A percentile compares a stretch with the other conserved stretches of the same genome.
Evolutionary conservation across 139 green algal genomes (phyloP).

Genomic region (Zygnema cylindricum): DNA sequence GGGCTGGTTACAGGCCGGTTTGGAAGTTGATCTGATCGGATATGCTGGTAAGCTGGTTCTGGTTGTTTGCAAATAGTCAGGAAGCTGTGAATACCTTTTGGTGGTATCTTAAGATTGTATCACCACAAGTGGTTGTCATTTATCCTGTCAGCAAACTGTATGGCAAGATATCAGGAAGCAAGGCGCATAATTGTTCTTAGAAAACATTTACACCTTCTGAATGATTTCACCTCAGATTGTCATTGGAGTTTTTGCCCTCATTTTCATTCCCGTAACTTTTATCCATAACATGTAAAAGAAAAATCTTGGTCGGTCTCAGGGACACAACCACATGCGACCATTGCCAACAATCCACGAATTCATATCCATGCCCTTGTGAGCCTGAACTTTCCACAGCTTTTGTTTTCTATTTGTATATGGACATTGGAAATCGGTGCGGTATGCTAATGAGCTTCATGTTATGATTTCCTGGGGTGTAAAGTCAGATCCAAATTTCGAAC

Average conservation of each 20-base stretch:
- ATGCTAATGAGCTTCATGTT: no score
- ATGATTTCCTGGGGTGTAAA: no score
- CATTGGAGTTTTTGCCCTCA: background rate
- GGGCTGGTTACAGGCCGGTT: conserved; percentile 63
- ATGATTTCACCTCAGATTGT: background rate
- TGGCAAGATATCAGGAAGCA: background rate
- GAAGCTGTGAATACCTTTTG: no score
- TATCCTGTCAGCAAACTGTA: background rate
- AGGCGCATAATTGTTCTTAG: background rate
- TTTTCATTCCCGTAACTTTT: background rate
- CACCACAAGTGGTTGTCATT: no score
- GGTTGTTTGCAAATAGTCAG: no score
- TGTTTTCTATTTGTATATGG: no score
- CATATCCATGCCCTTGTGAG: conserved; percentile 43
- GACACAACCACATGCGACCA: conserved; percentile 18
- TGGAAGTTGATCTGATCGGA: conserved; percentile 66
- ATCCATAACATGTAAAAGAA: background rate
- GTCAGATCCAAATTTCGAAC: no score
- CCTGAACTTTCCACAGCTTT: no score
- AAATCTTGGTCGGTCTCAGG: conserved; percentile 27
- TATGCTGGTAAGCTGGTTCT: conserved; percentile 46
- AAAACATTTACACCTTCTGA: background rate
- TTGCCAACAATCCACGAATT: conserved; percentile 35
- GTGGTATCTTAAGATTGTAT: no score
- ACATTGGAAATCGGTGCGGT: no score